These are phyloP conservation scores for Ailanthus altissimus DNA, from an alignment of 345 rosid species.

Conservation along the genomic window DNA sequence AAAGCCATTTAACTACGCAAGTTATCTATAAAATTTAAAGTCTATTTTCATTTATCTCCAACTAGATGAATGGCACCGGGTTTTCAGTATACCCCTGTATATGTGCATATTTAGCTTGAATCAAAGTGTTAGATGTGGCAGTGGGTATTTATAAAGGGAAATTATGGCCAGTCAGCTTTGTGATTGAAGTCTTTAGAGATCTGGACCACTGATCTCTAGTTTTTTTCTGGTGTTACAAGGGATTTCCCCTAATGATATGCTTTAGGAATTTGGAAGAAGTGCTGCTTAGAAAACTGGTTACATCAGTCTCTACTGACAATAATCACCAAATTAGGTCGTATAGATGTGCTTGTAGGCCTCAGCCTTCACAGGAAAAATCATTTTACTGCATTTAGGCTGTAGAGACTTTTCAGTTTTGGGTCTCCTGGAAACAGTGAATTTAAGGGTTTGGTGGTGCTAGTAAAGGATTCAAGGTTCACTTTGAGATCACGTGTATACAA, in stretches of 20 bases:
- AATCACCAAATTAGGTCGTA: neutral
- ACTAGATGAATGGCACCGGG: neutral
- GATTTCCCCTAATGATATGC: neutral
- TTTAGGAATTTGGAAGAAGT: neutral
- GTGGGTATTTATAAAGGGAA: neutral
- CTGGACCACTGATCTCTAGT: neutral
- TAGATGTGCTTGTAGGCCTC: too few relatives aligned
- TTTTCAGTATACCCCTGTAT: neutral
- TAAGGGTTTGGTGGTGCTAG: neutral
- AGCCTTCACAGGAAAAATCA: too few relatives aligned
- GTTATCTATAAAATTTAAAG: neutral
- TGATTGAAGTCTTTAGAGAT: conserved; percentile 1
- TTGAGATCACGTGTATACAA: neutral
- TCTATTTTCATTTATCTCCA: neutral
- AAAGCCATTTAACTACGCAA: neutral
- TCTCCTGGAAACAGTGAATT: neutral
- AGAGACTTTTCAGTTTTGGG: neutral
- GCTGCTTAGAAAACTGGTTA: neutral
- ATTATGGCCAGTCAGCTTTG: neutral
- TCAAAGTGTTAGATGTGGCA: neutral
- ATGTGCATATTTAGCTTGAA: neutral
- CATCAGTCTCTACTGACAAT: neutral
- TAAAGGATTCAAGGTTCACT: neutral
- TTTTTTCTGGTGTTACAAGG: neutral
- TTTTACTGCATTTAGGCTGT: neutral